Evolutionary conservation across 495 filamentous ascomycete species (phyloP).

Genomic region (Paragyromitra xinjiangensis): DNA sequence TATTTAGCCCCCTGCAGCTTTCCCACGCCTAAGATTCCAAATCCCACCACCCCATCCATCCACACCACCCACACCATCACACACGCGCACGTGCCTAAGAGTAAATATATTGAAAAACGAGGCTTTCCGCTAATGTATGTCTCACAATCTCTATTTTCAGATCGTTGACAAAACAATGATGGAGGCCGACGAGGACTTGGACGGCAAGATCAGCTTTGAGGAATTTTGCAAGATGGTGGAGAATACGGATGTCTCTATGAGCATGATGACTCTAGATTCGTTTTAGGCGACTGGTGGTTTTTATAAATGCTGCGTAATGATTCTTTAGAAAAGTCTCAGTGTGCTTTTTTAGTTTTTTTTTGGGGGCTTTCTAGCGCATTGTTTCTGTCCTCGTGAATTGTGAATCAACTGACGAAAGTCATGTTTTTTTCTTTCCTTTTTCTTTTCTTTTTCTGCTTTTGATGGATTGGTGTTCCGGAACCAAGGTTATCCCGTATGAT

Average conservation of each 20-base stretch:
- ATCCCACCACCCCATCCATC: conserved; percentile 15
- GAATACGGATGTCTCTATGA: conserved; percentile 96
- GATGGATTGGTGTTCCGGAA: conserved; percentile 39
- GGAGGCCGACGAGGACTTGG: conserved; percentile 95
- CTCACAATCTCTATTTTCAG: conserved; percentile 55
- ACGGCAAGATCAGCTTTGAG: conserved; percentile 99
- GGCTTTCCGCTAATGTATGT: conserved; percentile 49
- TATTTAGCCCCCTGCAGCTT: conserved; percentile 35
- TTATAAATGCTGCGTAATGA: conserved; percentile 39
- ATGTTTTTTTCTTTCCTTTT: conserved; percentile 18
- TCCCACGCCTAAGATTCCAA: conserved; percentile 33
- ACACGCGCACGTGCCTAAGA: conserved; percentile 24
- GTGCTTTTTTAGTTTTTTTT: conserved; percentile 17
- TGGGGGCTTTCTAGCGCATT: conserved; percentile 23
- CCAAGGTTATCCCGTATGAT: conserved; percentile 47
- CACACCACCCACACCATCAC: conserved; percentile 17
- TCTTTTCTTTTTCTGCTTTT: neutral
- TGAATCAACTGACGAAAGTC: conserved; percentile 25
- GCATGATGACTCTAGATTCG: conserved; percentile 72
- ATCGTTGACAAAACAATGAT: conserved; percentile 99
- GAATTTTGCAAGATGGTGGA: conserved; percentile 99
- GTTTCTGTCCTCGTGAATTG: conserved; percentile 38
- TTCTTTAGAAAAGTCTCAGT: conserved; percentile 16
- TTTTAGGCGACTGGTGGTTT: conserved; percentile 49
- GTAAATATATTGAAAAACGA: conserved; percentile 22